phyloP scores from a whole-genome alignment of 2,329 filamentous ascomycete genomes.

The Talaromyces atroroseus region DNA sequence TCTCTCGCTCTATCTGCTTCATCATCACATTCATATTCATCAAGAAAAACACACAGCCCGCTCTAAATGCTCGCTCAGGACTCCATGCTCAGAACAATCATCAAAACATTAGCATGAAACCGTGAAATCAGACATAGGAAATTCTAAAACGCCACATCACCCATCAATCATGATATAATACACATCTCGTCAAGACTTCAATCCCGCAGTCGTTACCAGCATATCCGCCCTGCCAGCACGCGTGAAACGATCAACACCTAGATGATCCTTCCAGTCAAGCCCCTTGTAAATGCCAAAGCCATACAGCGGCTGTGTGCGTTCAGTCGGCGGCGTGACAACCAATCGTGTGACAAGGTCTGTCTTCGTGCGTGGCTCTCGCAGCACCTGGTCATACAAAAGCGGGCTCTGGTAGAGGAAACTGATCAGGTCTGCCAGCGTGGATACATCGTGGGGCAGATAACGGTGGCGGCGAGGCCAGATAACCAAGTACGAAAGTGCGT shows the following conservation, averaged over 20 bases:
- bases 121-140: neutral
- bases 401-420: constrained; percentile 70
- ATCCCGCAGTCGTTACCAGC: constrained; percentile 34
- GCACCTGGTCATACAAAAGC: constrained; percentile 65
- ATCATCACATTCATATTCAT: constrained; percentile 2
- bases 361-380: constrained; percentile 63
- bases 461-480: constrained; percentile 57
- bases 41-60: neutral
- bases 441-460: constrained; percentile 67
- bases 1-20: neutral
- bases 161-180: constrained; percentile 6
- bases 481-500: constrained; percentile 57
- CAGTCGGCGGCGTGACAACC: constrained; percentile 47
- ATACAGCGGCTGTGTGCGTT: constrained; percentile 41
- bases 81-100: constrained; percentile 6
- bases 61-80: constrained; percentile 5
- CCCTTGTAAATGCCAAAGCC: constrained; percentile 55
- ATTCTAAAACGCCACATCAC: neutral
- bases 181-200: constrained; percentile 17
- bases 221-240: constrained; percentile 40
- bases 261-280: constrained; percentile 54
- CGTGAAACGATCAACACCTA: constrained; percentile 54
- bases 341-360: constrained; percentile 64
- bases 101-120: neutral
- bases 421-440: constrained; percentile 69